phyloP scores from a whole-genome alignment of 2,329 filamentous ascomycete species.

The Sarocladiaceae sp. region DNA sequence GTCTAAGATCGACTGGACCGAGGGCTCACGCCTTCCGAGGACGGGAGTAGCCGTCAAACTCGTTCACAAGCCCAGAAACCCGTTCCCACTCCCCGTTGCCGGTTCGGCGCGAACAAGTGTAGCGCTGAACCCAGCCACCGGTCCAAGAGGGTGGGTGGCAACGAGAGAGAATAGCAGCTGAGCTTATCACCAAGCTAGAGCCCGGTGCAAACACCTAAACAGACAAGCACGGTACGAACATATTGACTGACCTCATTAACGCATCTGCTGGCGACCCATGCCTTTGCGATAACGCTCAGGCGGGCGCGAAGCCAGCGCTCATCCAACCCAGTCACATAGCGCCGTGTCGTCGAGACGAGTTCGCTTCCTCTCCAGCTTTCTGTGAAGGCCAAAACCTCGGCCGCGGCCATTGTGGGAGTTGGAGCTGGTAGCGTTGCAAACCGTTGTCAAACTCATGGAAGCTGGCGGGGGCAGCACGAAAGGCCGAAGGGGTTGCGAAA shows the following conservation, averaged over 20 bases:
- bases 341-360: slow-evolving; percentile 7
- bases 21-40: not conserved
- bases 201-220: not conserved
- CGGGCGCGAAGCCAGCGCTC: slow-evolving; percentile 20
- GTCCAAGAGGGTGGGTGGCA: not conserved
- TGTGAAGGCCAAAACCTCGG: slow-evolving; percentile 40
- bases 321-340: slow-evolving; percentile 19
- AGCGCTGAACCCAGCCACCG: not conserved
- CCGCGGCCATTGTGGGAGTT: slow-evolving; percentile 51
- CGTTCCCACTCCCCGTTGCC: not conserved
- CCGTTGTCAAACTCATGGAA: slow-evolving; percentile 49
- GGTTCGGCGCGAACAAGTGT: not conserved
- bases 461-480: slow-evolving; percentile 23
- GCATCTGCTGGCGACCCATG: slow-evolving; percentile 24
- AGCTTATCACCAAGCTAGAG: slow-evolving; percentile 4
- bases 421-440: slow-evolving; percentile 37
- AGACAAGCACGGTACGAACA: not conserved
- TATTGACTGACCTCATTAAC: slow-evolving; percentile 17
- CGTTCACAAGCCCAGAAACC: not conserved
- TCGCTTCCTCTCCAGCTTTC: slow-evolving; percentile 24
- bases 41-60: slow-evolving; percentile 2
- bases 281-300: slow-evolving; percentile 27
- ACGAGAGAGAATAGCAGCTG: slow-evolving; percentile 12
- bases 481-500: slow-evolving; percentile 8
- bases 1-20: not conserved